Evolutionary conservation across 2,329 filamentous ascomycete genomes (phyloP), one percentile per base, ranked within the genome.

Genomic region (Rhynchosporium graminicola): DNA sequence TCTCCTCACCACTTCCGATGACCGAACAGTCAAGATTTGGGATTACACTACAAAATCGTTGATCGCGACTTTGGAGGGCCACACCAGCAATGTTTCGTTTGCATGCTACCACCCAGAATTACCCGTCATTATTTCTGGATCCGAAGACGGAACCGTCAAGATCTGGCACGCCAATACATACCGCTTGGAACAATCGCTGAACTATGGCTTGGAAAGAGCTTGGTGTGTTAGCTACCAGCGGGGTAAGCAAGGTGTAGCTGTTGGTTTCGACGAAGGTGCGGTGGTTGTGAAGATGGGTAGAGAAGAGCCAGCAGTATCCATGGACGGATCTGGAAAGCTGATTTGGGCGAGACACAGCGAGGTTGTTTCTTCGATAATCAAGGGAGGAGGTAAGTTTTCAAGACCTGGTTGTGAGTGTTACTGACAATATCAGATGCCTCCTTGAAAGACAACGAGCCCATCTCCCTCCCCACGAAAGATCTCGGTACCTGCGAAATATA

Each of bases 161-260:
- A 93, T 99, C 76, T 99, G 95, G 95, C 93, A 99, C 76, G 93
- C 94, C 68, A 97, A 97, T 74, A 99, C 95, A 59, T 98, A 98
- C 78, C 85, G 95, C 68, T 85, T 98, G 64, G 95, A 98, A 77
- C 95, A 98, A 75, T 96, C 93, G 0, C 81, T 99, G 66, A 97
- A 92, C 79, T 99, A 99, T 76, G 95, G 93, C 36, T 80, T 99
- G 55, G 95, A 99, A 77, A 86, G 95, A 73, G 95, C 94, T 60
- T 99, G 95, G 95, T 98, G 95, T 84, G 92, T 98, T 51, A 89
- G 92, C 31, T 97, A 96, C 74, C 95, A 99, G 76, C 90, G 92
- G 75, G 93, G 93, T 68, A 92, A 91, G 80, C 95, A 98, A 76
- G 92, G 93, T 15, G 86, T 99, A 68, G 95, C 94, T 6, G 90